Base-by-base conservation (phyloP, 805 yeast species). In the Teunomyces kruisii region DNA sequence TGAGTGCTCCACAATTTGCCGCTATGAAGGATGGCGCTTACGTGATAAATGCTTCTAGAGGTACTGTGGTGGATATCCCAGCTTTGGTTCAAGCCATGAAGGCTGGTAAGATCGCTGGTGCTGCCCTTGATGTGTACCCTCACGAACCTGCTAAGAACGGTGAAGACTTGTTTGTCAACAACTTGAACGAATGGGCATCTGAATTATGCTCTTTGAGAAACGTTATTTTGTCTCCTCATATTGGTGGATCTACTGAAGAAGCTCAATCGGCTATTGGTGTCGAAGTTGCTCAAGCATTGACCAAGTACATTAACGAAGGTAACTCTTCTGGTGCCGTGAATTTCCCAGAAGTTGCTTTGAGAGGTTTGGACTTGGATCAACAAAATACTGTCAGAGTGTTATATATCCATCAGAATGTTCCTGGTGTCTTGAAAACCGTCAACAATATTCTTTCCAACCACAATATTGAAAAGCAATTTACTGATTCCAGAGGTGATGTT, bases 181-280 rank as follows among this genome's bases (percentile, higher is more conserved):
- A 78, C 33, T 78, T 94, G 64, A 92, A 92, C 72, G 56, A 73
- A 33, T 94, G 96, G 91, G 79, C 87, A 51, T 75, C 88, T 28
- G 97, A 91, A 64, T 79, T 94, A 57, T 78, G 83, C 56, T 73
- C 86, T 9, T 78, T 90, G 65, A 83, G 91, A 72, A 94, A 94
- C 71, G 82, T 92, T 50, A 90, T 94, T 54, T 78, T 94, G 61
- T 85, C 98, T 44, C 99, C 99, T 28, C 99, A 94, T 65, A 94
- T 94, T 57, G 99, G 99, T 72, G 99, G 99, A 55, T 90, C 97
- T 42, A 94, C 99, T 39, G 98, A 92, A 71, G 99, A 94, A 76
- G 99, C 99, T 31, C 99, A 94, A 78, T 79, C 88, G 45, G 96
- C 98, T 32, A 94, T 94, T 62, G 99, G 99, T 73, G 76, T 92